A percentile compares a stretch with the other conserved stretches of the same genome.
phyloP scores from a whole-genome alignment of 225 moss, liverwort and hornwort species.

The Takakia lepidozioides region DNA sequence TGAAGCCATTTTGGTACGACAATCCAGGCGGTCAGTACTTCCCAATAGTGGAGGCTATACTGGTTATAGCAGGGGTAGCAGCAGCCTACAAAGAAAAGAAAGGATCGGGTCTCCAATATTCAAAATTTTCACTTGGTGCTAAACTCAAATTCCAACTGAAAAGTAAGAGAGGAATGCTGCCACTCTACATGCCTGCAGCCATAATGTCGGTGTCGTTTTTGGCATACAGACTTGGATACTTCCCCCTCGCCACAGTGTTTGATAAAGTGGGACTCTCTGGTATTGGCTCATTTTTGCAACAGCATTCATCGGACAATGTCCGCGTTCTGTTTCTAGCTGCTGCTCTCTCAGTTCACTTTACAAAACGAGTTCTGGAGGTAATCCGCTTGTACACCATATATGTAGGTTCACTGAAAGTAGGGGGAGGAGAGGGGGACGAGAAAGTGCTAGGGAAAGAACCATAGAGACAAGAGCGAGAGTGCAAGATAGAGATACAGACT shows the following conservation, averaged over 20 bases:
- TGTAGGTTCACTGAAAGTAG: too few species aligned
- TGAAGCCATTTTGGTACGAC: too few species aligned
- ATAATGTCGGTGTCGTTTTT: neutral
- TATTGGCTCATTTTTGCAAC: neutral
- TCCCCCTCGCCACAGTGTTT: conserved; percentile 1
- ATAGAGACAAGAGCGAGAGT: too few species aligned
- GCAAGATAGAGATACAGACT: too few species aligned
- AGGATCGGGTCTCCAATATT: neutral
- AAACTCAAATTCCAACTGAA: conserved; percentile 3
- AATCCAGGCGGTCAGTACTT: neutral
- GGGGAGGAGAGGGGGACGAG: too few species aligned
- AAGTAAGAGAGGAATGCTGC: conserved; percentile 9
- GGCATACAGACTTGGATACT: conserved; percentile 1
- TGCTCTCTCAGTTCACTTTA: conserved; percentile 11
- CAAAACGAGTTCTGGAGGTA: conserved; percentile 16
- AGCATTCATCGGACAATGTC: conserved; percentile 4
- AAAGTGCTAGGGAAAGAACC: too few species aligned
- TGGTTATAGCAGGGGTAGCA: neutral
- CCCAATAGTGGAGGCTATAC: neutral
- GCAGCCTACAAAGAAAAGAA: neutral
- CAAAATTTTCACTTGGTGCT: conserved; percentile 1
- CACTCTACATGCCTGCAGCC: conserved; percentile 2
- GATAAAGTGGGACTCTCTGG: neutral
- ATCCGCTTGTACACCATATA: too few species aligned
- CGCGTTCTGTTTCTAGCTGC: conserved; percentile 6